A percentile compares a stretch with the other conserved stretches of the same genome.
phyloP scores from a whole-genome alignment of 2,329 filamentous ascomycete species.

The Cytospora leucostoma region DNA sequence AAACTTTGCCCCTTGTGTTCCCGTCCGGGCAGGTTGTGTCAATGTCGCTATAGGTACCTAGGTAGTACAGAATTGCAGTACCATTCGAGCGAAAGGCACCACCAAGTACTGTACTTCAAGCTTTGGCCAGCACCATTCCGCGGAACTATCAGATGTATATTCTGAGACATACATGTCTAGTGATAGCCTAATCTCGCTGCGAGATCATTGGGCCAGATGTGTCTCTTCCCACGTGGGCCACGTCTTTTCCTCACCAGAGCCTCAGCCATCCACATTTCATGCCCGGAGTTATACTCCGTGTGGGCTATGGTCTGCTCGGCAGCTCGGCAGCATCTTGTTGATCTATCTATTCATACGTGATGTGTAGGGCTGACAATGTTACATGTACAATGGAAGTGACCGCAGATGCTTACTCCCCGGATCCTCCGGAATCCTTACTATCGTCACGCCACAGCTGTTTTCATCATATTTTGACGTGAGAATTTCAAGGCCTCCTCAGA shows the following conservation, averaged over 20 bases:
- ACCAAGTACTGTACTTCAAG: not conserved
- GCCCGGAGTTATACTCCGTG: not conserved
- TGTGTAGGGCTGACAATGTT: not conserved
- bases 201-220: not conserved
- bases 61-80: not conserved
- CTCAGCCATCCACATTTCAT: not conserved
- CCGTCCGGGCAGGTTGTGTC: not conserved
- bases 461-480: not conserved
- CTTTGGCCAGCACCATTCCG: not conserved
- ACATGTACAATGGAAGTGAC: not conserved
- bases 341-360: not conserved
- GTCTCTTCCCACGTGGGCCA: not conserved
- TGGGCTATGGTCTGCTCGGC: not conserved
- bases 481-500: too few species aligned
- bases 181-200: not conserved
- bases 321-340: not conserved
- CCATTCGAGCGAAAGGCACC: too few species aligned
- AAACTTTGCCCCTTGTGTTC: not conserved
- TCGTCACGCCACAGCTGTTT: not conserved
- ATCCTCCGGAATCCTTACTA: not conserved
- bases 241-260: not conserved
- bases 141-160: not conserved
- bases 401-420: not conserved
- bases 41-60: too few species aligned
- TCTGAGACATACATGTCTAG: not conserved